Conservation (phyloP, 192 early-diverging fungal species). For the Geranomyces variabilis region DNA sequence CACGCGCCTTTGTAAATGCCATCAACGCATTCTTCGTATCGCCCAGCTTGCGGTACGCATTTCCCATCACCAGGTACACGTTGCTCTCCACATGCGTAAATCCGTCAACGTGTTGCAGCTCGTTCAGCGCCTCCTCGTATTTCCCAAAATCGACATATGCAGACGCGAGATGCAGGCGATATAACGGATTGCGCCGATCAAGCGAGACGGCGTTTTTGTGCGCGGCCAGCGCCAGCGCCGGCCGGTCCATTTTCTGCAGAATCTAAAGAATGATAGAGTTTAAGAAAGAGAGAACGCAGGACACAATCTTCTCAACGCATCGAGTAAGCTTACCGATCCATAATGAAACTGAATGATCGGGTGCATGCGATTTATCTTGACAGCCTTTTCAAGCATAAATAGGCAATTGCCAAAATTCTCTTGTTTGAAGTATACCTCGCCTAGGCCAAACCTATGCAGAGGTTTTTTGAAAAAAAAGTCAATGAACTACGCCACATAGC, state of each 20-base stretch:
- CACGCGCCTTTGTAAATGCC: constrained; percentile 67
- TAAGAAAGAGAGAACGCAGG: background rate
- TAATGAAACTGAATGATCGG: constrained; percentile 71
- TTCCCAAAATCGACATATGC: constrained; percentile 59
- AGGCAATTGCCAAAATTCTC: constrained; percentile 76
- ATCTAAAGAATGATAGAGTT: constrained; percentile 11
- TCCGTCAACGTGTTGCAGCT: constrained; percentile 59
- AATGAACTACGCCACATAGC: background rate
- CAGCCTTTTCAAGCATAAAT: constrained; percentile 71
- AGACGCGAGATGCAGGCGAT: constrained; percentile 71
- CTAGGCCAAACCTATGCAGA: constrained; percentile 73
- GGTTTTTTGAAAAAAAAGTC: no score
- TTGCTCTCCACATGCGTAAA: constrained; percentile 64
- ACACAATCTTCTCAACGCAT: background rate
- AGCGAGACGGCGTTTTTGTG: constrained; percentile 65
- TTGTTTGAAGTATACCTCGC: constrained; percentile 67
- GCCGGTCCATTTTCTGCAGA: constrained; percentile 51
- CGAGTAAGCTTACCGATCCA: constrained; percentile 73
- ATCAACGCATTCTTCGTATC: constrained; percentile 56
- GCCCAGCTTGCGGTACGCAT: constrained; percentile 56
- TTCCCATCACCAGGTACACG: constrained; percentile 68
- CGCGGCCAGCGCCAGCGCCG: constrained; percentile 56
- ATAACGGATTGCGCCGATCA: constrained; percentile 58
- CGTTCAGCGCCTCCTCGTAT: constrained; percentile 64
- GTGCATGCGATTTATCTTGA: constrained; percentile 73